A percentile compares a stretch with the other conserved stretches of the same genome.
Conservation (phyloP, 345 rosid genomes). For the Eucalyptus albens region DNA sequence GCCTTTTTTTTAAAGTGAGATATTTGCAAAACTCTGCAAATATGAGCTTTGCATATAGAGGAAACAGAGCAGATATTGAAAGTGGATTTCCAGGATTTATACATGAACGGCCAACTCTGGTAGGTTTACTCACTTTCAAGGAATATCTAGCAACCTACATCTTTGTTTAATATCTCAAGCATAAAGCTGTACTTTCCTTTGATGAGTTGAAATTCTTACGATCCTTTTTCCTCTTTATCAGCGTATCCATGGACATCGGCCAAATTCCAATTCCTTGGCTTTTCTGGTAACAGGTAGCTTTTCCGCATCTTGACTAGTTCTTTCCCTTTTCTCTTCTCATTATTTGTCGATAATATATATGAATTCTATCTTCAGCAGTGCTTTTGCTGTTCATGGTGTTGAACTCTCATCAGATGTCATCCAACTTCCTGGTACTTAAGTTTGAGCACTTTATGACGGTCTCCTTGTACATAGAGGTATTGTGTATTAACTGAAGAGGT, state of each 20-base stretch:
- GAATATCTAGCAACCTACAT: neutral
- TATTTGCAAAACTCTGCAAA: neutral
- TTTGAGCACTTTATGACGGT: neutral
- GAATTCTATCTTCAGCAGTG: slow-evolving; percentile 35
- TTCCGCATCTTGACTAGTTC: neutral
- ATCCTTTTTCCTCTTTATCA: slow-evolving; percentile 2
- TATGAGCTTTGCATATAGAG: slow-evolving; percentile 88
- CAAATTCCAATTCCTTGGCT: slow-evolving; percentile 74
- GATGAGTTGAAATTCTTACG: neutral
- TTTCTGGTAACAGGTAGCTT: slow-evolving; percentile 81
- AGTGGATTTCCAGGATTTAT: slow-evolving; percentile 53
- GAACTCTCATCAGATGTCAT: slow-evolving; percentile 88
- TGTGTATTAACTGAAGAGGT: neutral
- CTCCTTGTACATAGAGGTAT: neutral
- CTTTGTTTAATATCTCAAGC: neutral
- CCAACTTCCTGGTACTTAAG: slow-evolving; percentile 75
- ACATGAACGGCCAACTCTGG: slow-evolving; percentile 68
- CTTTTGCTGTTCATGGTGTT: slow-evolving; percentile 89
- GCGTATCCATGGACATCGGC: slow-evolving; percentile 81
- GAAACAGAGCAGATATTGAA: slow-evolving; percentile 80
- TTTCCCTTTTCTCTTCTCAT: neutral
- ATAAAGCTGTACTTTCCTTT: neutral
- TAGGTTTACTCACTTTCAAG: slow-evolving; percentile 4
- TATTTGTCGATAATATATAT: neutral
- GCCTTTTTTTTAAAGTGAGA: neutral